These are phyloP conservation scores for Tolypocladium inflatum DNA, from an alignment of 2,329 filamentous ascomycete species.

Conservation along the genomic window DNA sequence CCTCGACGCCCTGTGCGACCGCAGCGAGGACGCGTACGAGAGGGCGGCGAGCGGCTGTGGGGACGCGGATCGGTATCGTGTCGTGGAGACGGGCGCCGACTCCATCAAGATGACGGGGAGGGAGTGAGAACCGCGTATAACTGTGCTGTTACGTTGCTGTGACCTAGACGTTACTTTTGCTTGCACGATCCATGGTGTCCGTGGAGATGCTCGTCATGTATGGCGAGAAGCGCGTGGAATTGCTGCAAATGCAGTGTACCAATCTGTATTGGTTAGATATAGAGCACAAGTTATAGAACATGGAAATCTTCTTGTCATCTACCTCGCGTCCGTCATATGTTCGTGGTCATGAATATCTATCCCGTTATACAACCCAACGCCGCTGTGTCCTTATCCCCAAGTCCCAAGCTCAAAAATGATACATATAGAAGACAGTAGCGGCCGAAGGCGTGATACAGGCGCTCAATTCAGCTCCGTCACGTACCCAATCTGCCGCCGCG, in stretches of 20 bases:
- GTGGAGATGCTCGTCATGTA: too few relatives aligned
- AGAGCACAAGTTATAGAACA: neutral
- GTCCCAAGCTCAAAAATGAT: neutral
- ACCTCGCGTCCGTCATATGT: neutral
- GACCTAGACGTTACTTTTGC: neutral
- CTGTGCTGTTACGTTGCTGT: neutral
- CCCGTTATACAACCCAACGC: neutral
- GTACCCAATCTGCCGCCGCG: slow-evolving; percentile 44
- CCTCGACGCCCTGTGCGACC: slow-evolving; percentile 68
- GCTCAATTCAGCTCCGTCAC: slow-evolving; percentile 39
- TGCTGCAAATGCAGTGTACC: neutral
- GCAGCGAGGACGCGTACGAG: slow-evolving; percentile 54
- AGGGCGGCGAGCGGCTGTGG: slow-evolving; percentile 72
- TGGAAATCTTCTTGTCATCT: neutral
- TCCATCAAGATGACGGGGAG: slow-evolving; percentile 35
- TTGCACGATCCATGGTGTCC: neutral
- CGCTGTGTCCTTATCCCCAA: neutral
- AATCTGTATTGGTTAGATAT: neutral
- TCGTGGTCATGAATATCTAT: neutral
- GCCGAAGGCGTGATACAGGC: neutral
- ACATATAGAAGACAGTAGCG: neutral
- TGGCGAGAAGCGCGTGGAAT: neutral
- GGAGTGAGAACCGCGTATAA: neutral
- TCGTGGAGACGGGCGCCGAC: slow-evolving; percentile 64
- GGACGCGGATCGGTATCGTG: slow-evolving; percentile 59